phyloP scores from a whole-genome alignment of 805 yeast species.

The Candida gorgasii region DNA sequence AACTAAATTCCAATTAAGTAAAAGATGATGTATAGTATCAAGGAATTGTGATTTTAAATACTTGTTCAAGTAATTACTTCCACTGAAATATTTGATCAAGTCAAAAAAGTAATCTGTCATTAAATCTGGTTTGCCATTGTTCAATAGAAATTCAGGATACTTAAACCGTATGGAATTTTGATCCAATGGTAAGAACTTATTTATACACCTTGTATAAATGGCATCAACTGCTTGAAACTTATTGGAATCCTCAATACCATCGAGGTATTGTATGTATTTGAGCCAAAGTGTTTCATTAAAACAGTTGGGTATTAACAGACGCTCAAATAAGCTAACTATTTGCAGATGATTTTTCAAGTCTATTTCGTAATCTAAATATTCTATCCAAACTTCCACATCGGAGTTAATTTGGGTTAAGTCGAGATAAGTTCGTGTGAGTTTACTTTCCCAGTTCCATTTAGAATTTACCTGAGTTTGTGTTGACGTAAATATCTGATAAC shows the following conservation, averaged over 20 bases:
- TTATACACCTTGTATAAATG: conserved; percentile 54
- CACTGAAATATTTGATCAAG: conserved; percentile 25
- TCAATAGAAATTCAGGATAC: conserved; percentile 26
- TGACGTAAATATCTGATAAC: conserved; percentile 40
- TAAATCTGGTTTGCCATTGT: conserved; percentile 18
- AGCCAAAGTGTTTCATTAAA: conserved; percentile 65
- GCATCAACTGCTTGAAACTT: conserved; percentile 33
- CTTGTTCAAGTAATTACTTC: conserved; percentile 11
- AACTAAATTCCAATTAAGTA: conserved; percentile 8
- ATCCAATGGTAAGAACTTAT: conserved; percentile 37
- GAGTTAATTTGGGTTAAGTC: conserved; percentile 37
- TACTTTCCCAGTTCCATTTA: conserved; percentile 74
- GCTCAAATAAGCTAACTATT: conserved; percentile 55
- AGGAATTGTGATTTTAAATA: conserved; percentile 22
- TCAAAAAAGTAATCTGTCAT: conserved; percentile 31
- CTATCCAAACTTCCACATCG: conserved; percentile 54
- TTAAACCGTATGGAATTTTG: conserved; percentile 24
- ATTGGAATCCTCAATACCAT: conserved; percentile 20
- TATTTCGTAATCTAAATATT: conserved; percentile 62
- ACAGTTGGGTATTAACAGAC: conserved; percentile 73
- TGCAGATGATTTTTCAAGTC: neutral
- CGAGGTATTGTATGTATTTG: conserved; percentile 58
- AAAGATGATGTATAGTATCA: conserved; percentile 16
- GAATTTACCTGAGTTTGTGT: conserved; percentile 55
- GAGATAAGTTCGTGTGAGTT: conserved; percentile 59